Evolutionary conservation across 2,329 filamentous ascomycete species (phyloP).

Genomic region (Aspergillus sp.): DNA sequence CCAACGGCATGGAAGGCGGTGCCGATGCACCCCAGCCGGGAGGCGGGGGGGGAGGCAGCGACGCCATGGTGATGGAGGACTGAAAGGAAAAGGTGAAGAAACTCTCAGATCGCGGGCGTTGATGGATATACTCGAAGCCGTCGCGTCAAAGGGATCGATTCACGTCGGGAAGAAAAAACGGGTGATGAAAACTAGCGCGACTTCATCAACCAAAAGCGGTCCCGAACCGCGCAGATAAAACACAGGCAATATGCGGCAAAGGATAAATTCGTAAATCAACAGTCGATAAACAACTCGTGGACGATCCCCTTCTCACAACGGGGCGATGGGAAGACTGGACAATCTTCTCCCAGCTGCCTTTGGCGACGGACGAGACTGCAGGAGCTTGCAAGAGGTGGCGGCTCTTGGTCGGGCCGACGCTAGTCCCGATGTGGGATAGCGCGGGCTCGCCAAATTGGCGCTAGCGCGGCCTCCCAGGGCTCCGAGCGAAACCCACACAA

Average conservation of each 20-base stretch:
- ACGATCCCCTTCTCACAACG: slow-evolving; percentile 7
- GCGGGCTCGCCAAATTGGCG: slow-evolving; percentile 33
- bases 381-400: slow-evolving; percentile 34
- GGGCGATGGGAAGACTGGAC: background rate
- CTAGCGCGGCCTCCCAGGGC: slow-evolving; percentile 40
- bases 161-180: slow-evolving; percentile 6
- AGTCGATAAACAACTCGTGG: background rate
- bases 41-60: slow-evolving; percentile 65
- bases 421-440: slow-evolving; percentile 30
- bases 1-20: slow-evolving; percentile 52
- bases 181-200: background rate
- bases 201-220: background rate
- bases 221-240: background rate
- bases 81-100: slow-evolving; percentile 18
- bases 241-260: background rate
- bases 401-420: slow-evolving; percentile 20
- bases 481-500: slow-evolving; percentile 46
- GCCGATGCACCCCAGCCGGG: slow-evolving; percentile 61
- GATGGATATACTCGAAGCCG: slow-evolving; percentile 34
- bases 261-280: background rate
- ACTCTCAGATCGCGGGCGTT: slow-evolving; percentile 25
- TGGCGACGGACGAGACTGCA: slow-evolving; percentile 27
- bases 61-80: slow-evolving; percentile 51
- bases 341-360: slow-evolving; percentile 6
- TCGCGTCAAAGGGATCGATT: slow-evolving; percentile 26